These are phyloP conservation scores for Puccinellia tenuiflora DNA, from an alignment of 176 grass and related monocot species.

Conservation along the genomic window DNA sequence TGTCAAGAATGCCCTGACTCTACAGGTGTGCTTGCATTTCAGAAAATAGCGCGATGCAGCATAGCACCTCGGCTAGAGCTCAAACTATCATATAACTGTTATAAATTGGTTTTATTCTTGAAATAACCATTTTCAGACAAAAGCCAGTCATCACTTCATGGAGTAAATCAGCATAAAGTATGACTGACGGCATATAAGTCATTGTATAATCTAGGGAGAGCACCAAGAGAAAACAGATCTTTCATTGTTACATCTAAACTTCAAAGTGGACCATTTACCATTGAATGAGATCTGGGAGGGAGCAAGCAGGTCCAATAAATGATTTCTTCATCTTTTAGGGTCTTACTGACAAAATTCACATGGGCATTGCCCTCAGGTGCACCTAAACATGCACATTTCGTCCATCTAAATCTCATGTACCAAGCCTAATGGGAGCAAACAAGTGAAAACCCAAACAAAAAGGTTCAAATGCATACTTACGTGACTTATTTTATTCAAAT, in stretches of 20 bases:
- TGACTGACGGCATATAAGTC: not conserved
- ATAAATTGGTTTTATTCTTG: not conserved
- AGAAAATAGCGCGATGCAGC: not conserved
- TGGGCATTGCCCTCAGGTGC: not conserved
- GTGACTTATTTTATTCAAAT: not conserved
- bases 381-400: not conserved
- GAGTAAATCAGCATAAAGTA: not conserved
- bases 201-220: not conserved
- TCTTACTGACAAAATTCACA: not conserved
- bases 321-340: not conserved
- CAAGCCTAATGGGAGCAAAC: not conserved
- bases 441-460: not conserved
- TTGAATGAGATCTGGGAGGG: not conserved
- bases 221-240: not conserved
- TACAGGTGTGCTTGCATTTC: constrained; percentile 4
- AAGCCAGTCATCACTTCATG: not conserved
- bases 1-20: constrained; percentile 21
- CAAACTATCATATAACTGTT: not conserved
- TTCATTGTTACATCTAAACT: not conserved
- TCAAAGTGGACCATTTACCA: not conserved
- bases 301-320: not conserved
- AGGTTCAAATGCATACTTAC: not conserved
- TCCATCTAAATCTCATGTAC: not conserved
- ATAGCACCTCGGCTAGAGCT: not conserved
- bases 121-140: not conserved